Evolutionary conservation across 257 asterid genomes (phyloP), one percentile per base, ranked within the genome.

Genomic region (Lantana camara): DNA sequence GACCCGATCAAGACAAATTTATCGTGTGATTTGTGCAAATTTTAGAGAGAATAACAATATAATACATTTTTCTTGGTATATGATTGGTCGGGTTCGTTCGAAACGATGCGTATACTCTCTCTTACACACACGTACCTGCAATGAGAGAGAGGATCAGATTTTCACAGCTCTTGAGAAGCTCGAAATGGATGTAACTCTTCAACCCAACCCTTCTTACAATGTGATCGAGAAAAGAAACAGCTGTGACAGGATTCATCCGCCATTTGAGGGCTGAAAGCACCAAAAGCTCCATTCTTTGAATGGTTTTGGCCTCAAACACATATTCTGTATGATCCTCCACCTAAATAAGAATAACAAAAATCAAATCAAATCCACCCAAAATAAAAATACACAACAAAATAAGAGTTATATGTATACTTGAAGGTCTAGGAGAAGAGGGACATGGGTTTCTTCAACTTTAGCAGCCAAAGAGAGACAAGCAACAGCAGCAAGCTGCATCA

Each of bases 231-330:
- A 84, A 86, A 10, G 94, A 86, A 34, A 84, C 46, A 34, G 95
- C 94, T 0, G 95, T 86, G 57, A 89, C 93, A 9, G 89, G 82
- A 80, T 89, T 84, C 97, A 89, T 86, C 72, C 83, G 80, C 97
- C 97, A 89, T 48, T 86, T 73, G 0, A 89, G 75, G 2, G 82
- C 55, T 11, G 88, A 76, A 9, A 89, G 83, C 32, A 89, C 78
- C 57, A 89, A 60, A 19, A 89, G 79, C 86, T 89, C 97, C 97
- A 84, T 89, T 75, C 76, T 77, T 66, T 83, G 83, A 23, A 89
- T 81, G n/a, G 86, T 86, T 71, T 76, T 89, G 1, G 95, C 81
- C 71, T 89, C 91, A 27, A 89, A 89, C 55, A 82, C 62, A 60
- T 76, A 84, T 54, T 79, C 69, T 1, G 82, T 60, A 21, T n/a